phyloP scores from a whole-genome alignment of 139 green algal genomes.

The Bryopsis sp. region DNA sequence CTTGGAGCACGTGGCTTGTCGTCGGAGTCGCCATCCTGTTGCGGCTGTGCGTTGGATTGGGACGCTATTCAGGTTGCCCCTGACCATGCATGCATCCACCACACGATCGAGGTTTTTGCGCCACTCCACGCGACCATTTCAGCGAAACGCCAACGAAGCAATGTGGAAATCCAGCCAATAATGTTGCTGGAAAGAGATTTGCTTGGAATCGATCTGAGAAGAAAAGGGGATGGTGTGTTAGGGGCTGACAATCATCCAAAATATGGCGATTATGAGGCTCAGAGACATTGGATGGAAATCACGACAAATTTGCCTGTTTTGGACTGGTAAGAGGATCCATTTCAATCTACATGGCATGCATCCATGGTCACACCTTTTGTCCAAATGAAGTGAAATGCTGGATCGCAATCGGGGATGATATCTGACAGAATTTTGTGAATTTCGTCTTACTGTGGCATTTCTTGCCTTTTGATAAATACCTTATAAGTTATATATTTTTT shows the following conservation, averaged over 20 bases:
- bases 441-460: too few species aligned
- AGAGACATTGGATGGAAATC: slow-evolving; percentile 99
- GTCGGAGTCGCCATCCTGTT: background rate
- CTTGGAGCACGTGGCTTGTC: background rate
- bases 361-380: background rate
- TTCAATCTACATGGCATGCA: too few species aligned
- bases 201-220: background rate
- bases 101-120: too few species aligned
- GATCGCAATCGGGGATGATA: too few species aligned
- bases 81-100: too few species aligned
- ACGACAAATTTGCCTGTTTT: slow-evolving; percentile 58
- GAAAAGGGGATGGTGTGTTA: too few species aligned
- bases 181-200: background rate
- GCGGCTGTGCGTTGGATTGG: background rate
- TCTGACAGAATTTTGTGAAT: too few species aligned
- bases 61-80: slow-evolving; percentile 16
- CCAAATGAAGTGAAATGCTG: background rate
- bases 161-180: too few species aligned
- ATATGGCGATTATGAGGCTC: slow-evolving; percentile 96
- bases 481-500: too few species aligned
- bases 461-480: too few species aligned
- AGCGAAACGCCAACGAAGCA: too few species aligned
- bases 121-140: too few species aligned
- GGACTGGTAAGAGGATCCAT: slow-evolving; percentile 72
- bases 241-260: slow-evolving; percentile 57